Conservation (phyloP, 2,329 filamentous ascomycete species). For the Mycosphaerelloides madeirae region DNA sequence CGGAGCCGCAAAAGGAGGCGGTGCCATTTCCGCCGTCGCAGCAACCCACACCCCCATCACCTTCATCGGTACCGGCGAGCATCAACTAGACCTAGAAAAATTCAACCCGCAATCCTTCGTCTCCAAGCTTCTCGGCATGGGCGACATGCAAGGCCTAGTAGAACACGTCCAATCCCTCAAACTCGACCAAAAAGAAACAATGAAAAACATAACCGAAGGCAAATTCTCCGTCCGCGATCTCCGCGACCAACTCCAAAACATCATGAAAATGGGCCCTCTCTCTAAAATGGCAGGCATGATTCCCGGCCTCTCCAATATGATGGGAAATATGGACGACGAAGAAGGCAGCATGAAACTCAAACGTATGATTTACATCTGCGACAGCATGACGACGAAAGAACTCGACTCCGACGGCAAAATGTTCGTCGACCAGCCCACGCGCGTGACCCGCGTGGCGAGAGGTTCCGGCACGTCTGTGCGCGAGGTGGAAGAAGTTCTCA, state of each 20-base stretch:
- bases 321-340: slow-evolving; percentile 94
- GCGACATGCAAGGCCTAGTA: slow-evolving; percentile 88
- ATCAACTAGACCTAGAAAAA: slow-evolving; percentile 89
- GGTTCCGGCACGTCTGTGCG: slow-evolving; percentile 86
- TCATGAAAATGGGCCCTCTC: slow-evolving; percentile 99
- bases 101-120: slow-evolving; percentile 93
- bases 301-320: slow-evolving; percentile 86
- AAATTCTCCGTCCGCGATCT: slow-evolving; percentile 94
- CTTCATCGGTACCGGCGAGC: slow-evolving; percentile 95
- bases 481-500: slow-evolving; percentile 95
- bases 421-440: slow-evolving; percentile 83
- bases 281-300: slow-evolving; percentile 99
- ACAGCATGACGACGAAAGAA: slow-evolving; percentile 95
- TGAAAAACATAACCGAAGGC: slow-evolving; percentile 96
- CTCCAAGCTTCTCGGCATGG: slow-evolving; percentile 91
- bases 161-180: slow-evolving; percentile 96
- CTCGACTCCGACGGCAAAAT: slow-evolving; percentile 93
- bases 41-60: slow-evolving; percentile 96
- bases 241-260: slow-evolving; percentile 90
- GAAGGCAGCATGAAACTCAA: slow-evolving; percentile 91
- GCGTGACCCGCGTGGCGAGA: slow-evolving; percentile 86
- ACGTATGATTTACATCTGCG: slow-evolving; percentile 98
- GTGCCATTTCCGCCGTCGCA: slow-evolving; percentile 94
- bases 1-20: slow-evolving; percentile 89
- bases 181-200: slow-evolving; percentile 95